Evolutionary conservation across 179 eudicot species (phyloP).

Genomic region (Corrigiola litoralis): DNA sequence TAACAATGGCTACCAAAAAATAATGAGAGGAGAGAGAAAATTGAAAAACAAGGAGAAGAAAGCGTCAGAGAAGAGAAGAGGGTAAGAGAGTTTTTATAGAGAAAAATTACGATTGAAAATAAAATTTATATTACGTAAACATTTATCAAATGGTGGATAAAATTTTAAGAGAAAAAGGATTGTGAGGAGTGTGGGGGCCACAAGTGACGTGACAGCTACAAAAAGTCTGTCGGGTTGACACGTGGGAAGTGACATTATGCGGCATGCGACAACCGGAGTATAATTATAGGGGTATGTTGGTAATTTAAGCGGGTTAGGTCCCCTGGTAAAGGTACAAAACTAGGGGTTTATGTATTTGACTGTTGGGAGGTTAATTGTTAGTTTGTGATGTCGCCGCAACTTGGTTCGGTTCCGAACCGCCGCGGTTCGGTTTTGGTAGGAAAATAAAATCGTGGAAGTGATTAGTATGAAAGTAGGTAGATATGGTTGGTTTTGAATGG

Average conservation of each 20-base stretch:
- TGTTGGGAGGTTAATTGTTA: neutral
- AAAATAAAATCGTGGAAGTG: neutral
- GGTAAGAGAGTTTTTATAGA: constrained; percentile 9
- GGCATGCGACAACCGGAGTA: constrained; percentile 57
- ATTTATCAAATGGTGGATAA: neutral
- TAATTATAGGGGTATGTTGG: neutral
- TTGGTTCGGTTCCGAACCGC: constrained; percentile 41
- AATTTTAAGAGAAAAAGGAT: neutral
- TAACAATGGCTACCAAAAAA: neutral
- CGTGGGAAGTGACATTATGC: constrained; percentile 43
- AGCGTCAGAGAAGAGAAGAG: neutral
- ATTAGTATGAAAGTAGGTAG: neutral
- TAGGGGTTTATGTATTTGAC: neutral
- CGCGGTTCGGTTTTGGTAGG: constrained; percentile 11
- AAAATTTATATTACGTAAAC: neutral
- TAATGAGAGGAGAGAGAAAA: constrained; percentile 9
- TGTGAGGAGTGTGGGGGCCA: neutral
- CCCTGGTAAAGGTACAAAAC: neutral
- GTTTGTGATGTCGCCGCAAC: constrained; percentile 26
- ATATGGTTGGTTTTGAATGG: too few relatives aligned
- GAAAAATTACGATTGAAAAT: neutral
- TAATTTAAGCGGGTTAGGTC: neutral
- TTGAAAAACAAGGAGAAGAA: constrained; percentile 1
- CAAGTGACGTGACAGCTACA: constrained; percentile 30
- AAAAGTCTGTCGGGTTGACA: constrained; percentile 24